Evolutionary conservation across 2,329 filamentous ascomycete genomes (phyloP), one percentile per base, ranked within the genome.

Genomic region (Colletotrichum lindemuthianum): DNA sequence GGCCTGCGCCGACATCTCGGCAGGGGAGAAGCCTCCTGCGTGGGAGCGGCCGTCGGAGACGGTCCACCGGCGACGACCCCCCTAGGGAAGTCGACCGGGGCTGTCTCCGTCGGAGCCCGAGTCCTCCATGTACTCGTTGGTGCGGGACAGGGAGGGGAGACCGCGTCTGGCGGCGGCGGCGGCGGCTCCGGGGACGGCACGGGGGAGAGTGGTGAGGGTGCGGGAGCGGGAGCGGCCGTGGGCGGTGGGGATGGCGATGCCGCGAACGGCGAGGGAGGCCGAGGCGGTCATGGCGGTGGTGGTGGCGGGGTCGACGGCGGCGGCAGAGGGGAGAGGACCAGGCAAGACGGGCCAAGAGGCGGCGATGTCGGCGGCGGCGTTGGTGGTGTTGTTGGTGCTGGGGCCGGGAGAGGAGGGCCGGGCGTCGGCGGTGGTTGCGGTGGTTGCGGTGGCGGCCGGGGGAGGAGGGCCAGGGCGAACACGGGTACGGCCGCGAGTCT

Each of bases 21-120:
- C 50, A 3, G 45, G 15, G 16, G 61, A 65, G 61, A 3, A 60
- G 9, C 61, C 61, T 0, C 61, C 61, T 2, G 61, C 36, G 24
- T 57, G 61, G 4, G 56, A 60, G n/a, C 56, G 51, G 15, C 47
- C 48, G 44, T 64, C 50, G 61, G 61, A 60, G 45, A 59, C 45
- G n/a, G 61, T 60, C 40, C 57, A 48, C 10, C 61, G 61, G 33
- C 61, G 61, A 33, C 57, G 49, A 39, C 61, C 15, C 3, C 55
- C 61, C 61, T 65, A 65, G 34, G 61, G 61, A 32, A 36, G 11
- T 24, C 57, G 51, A 12, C 15, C 44, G 56, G 45, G 45, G 44
- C 34, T 34, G 54, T 24, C 24, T 24, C 7, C 3, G 37, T 34
- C 41, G 15, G 16, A 15, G 43, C 44, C 50, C 13, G 16, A 36